Conservation (phyloP, 805 yeast genomes). For the Candida anglica region DNA sequence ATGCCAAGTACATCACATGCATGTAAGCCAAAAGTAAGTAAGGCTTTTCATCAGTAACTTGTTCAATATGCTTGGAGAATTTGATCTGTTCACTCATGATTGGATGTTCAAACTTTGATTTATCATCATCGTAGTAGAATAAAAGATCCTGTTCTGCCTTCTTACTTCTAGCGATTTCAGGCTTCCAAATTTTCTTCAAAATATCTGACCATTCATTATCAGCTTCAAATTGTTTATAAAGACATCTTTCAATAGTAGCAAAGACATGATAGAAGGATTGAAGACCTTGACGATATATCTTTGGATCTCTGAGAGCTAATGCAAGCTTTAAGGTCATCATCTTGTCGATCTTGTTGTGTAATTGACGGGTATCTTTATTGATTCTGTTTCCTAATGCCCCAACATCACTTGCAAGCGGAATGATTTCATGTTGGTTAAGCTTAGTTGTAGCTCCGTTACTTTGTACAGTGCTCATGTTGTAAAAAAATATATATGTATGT, state of each 20-base stretch:
- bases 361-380: slow-evolving; percentile 59
- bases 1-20: slow-evolving; percentile 80
- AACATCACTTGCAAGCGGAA: slow-evolving; percentile 74
- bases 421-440: slow-evolving; percentile 44
- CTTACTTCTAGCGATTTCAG: slow-evolving; percentile 61
- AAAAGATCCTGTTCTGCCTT: slow-evolving; percentile 58
- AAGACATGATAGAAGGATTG: slow-evolving; percentile 71
- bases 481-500: neutral
- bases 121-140: slow-evolving; percentile 58
- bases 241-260: slow-evolving; percentile 54
- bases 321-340: slow-evolving; percentile 68
- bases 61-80: slow-evolving; percentile 57
- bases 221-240: slow-evolving; percentile 42
- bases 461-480: slow-evolving; percentile 13
- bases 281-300: slow-evolving; percentile 76
- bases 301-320: slow-evolving; percentile 69
- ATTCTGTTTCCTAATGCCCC: slow-evolving; percentile 85
- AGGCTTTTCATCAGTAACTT: slow-evolving; percentile 57
- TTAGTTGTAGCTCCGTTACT: slow-evolving; percentile 27
- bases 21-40: slow-evolving; percentile 72
- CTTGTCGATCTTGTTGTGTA: slow-evolving; percentile 68
- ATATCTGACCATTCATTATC: slow-evolving; percentile 41
- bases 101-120: slow-evolving; percentile 54
- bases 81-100: slow-evolving; percentile 58
- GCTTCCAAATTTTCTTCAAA: slow-evolving; percentile 60